Evolutionary conservation across 208 protist genomes (phyloP).

Genomic region (Wallacemonas collosoma): DNA sequence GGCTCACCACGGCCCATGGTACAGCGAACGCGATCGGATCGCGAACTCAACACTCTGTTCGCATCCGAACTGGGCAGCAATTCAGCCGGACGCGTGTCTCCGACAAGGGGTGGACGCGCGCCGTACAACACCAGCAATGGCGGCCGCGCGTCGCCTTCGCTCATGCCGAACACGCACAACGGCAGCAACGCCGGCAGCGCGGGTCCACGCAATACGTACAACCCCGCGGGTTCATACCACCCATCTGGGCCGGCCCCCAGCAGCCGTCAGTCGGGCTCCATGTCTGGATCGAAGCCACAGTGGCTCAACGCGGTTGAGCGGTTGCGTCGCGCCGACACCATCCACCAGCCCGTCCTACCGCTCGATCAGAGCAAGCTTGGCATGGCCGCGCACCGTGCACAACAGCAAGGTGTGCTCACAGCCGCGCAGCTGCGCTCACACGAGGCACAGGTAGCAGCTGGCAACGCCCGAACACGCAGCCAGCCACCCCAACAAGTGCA

Average conservation of each 20-base stretch:
- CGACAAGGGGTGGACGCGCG: neutral
- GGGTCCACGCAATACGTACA: neutral
- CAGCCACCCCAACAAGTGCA: neutral
- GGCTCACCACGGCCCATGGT: neutral
- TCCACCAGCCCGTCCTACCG: slow-evolving; percentile 38
- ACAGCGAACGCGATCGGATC: slow-evolving; percentile 19
- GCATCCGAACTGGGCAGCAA: slow-evolving; percentile 10
- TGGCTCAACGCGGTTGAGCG: slow-evolving; percentile 67
- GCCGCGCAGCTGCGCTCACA: slow-evolving; percentile 49
- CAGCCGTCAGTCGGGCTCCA: slow-evolving; percentile 6
- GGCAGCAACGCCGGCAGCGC: neutral
- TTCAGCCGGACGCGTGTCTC: neutral
- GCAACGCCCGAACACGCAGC: neutral
- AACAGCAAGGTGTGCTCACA: slow-evolving; percentile 52
- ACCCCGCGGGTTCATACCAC: neutral
- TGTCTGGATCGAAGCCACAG: slow-evolving; percentile 24
- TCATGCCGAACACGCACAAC: slow-evolving; percentile 24
- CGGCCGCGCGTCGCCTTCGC: slow-evolving; percentile 18
- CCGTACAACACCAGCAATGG: slow-evolving; percentile 1
- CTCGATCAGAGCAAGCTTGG: slow-evolving; percentile 53
- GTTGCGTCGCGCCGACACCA: slow-evolving; percentile 24
- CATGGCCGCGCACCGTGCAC: slow-evolving; percentile 34
- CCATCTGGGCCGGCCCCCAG: neutral
- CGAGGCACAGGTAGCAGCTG: slow-evolving; percentile 30
- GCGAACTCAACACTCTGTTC: slow-evolving; percentile 27